Evolutionary conservation across 2,329 filamentous ascomycete genomes (phyloP).

Genomic region (Harringtonia aguacate): DNA sequence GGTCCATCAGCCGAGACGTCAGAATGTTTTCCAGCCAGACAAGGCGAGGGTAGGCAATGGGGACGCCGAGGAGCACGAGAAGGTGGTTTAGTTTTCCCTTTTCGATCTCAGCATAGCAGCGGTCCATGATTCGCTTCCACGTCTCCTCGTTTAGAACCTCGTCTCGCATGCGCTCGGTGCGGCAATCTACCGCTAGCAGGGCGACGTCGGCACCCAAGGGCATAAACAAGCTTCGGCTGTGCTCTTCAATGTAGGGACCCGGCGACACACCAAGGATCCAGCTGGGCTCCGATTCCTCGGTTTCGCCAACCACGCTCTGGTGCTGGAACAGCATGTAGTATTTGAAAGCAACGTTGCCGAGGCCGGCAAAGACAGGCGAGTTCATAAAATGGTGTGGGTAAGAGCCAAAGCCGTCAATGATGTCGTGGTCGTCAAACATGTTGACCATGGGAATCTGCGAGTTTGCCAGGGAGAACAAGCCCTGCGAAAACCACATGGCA

Average conservation of each 20-base stretch:
- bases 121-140: constrained; percentile 78
- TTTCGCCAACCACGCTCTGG: constrained; percentile 75
- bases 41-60: constrained; percentile 68
- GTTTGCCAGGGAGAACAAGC: constrained; percentile 83
- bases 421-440: constrained; percentile 92
- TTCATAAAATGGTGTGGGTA: constrained; percentile 90
- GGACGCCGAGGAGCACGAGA: constrained; percentile 75
- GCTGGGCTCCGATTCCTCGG: constrained; percentile 73
- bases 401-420: constrained; percentile 85
- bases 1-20: constrained; percentile 77
- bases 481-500: constrained; percentile 91
- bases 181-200: constrained; percentile 79
- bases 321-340: constrained; percentile 99
- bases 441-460: constrained; percentile 98
- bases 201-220: constrained; percentile 68
- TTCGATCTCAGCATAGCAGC: constrained; percentile 70
- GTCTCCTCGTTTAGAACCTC: constrained; percentile 72
- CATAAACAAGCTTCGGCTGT: constrained; percentile 79
- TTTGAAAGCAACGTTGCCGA: constrained; percentile 90
- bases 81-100: constrained; percentile 83
- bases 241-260: constrained; percentile 83
- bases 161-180: constrained; percentile 78
- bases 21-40: constrained; percentile 66
- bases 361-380: constrained; percentile 76
- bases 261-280: constrained; percentile 74